Percentiles rank a stretch among this genome's conserved stretches.
Evolutionary conservation across 23 red algal species (phyloP).

Genomic region (Cyanidium caldarium): DNA sequence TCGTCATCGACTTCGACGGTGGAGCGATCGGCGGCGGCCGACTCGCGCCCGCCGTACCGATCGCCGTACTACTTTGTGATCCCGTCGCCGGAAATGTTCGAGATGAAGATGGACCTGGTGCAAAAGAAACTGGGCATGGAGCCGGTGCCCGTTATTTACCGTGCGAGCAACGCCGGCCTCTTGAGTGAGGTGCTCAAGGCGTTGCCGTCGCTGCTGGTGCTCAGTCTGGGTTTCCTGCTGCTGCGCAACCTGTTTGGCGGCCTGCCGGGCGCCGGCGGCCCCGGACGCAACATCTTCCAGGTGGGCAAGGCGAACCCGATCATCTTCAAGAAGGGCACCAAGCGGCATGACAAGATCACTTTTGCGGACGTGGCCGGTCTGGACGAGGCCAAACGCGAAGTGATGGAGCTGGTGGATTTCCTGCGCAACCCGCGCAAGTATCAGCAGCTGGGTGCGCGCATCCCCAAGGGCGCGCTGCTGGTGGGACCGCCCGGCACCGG

Average conservation of each 20-base stretch:
- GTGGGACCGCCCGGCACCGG: slow-evolving; percentile 91
- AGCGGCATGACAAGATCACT: not conserved
- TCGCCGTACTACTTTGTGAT: slow-evolving; percentile 25
- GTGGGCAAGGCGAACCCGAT: slow-evolving; percentile 93
- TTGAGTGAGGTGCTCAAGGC: slow-evolving; percentile 42
- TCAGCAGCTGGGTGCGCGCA: slow-evolving; percentile 73
- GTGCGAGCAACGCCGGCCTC: slow-evolving; percentile 20
- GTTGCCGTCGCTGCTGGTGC: slow-evolving; percentile 55
- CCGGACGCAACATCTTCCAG: slow-evolving; percentile 75
- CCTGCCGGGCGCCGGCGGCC: slow-evolving; percentile 26
- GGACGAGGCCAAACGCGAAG: slow-evolving; percentile 95
- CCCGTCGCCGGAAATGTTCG: slow-evolving; percentile 74
- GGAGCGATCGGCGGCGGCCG: not conserved
- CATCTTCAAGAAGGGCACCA: slow-evolving; percentile 39
- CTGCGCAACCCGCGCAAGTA: slow-evolving; percentile 69
- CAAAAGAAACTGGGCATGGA: slow-evolving; percentile 74
- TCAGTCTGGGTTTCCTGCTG: slow-evolving; percentile 48
- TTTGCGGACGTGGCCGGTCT: slow-evolving; percentile 90
- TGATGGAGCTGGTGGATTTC: slow-evolving; percentile 99
- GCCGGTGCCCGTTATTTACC: slow-evolving; percentile 69
- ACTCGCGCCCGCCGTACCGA: not conserved
- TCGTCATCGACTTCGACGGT: not conserved
- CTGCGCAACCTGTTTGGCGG: slow-evolving; percentile 40
- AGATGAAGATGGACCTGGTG: slow-evolving; percentile 62
- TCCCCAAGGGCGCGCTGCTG: slow-evolving; percentile 92